Evolutionary conservation across 306 rosid genomes (phyloP), one percentile per base, ranked within the genome.

Genomic region (Dryas octopetala): DNA sequence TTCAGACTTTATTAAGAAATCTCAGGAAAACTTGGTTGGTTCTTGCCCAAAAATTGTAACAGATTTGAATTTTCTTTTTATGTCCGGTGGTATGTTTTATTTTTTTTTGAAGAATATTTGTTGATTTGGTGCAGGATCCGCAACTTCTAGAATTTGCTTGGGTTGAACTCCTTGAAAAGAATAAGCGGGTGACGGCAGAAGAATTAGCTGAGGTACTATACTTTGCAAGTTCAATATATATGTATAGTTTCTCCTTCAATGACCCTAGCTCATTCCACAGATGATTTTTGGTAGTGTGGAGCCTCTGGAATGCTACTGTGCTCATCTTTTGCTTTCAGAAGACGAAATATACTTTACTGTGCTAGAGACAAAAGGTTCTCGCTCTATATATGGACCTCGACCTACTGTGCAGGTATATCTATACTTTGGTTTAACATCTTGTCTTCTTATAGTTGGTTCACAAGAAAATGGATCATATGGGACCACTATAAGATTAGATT

Each of bases 61-160:
- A 38, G 47, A 74, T 71, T 58, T 45, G 38, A 53, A 38, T 74
- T 57, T 44, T 41, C 12, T 15, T 43, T 66, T 57, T 66, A 32
- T 51, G 11, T 19, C 43, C 48, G 12, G 62, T 76, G 76, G 44
- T 52, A 32, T 32, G 38, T 32, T 32, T 81, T 66, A 4, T 52
- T 50, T 68, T 50, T 16, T 51, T 68, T 4, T 70, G 58, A 76
- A 74, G 64, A 73, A 73, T 76, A 52, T 66, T 68, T 63, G 50
- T 59, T 74, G 66, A 80, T 83, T 62, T 82, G 76, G 69, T 83
- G 74, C 88, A 96, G 99, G 99, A 96, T 81, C 86, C 83, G 7
- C 74, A 93, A 17, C 82, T 96, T 41, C 92, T 96, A 76, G 99
- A 90, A 79, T 92, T 90, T 76, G 98, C 99, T 84, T 96, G 99